Base-by-base conservation (phyloP, 352 stramenopile species). In the Pythium guiyangense region DNA sequence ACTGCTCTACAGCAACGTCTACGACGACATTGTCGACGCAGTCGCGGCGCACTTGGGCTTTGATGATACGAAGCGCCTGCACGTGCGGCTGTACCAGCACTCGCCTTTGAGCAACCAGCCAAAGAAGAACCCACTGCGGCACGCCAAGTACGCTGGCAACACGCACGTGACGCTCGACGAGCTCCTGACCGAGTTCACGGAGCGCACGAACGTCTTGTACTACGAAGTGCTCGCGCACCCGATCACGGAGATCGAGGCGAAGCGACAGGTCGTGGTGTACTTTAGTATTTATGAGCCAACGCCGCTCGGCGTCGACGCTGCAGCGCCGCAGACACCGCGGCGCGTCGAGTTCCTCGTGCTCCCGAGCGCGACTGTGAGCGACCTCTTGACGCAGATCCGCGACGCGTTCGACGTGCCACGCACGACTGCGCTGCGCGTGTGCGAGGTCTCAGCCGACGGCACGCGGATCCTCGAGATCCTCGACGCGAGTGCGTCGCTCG, bases 211-310 rank as follows among this genome's bases (percentile, higher is more conserved):
- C 26, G 63, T 74, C 10, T 59, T 94, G 52, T 86, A 96, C 55
- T 91, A 84, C 52, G 86, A 94, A 62, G 54, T 91, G 11, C 61
- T 94, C 3, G 53, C 66, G 10, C 68, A 90, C 44, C 77, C 82
- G 10, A 93, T 96, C 67, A 90, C 81, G 1, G 82, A 93, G 57
- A 84, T 96, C 48, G 86, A 96, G 60, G 78, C 80, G 1, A 94
- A 93, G 68, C 92, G 90, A 54, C 77, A 92, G 57, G 62, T 93
- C 14, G 18, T 74, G 3, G 74, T 95, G 22, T 80, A 89, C 55
- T 64, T 91, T 25, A 92, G 84, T 59, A 75, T 85, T 43, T 92
- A 92, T 64, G 86, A 15, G 31, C 5, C 26, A n/a, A 11, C 27
- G 20, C 39, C 25, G 20, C 37, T 34, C 42, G 92, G 94, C 49